Evolutionary conservation across 257 asterid genomes (phyloP).

Genomic region (Solanum phureja): DNA sequence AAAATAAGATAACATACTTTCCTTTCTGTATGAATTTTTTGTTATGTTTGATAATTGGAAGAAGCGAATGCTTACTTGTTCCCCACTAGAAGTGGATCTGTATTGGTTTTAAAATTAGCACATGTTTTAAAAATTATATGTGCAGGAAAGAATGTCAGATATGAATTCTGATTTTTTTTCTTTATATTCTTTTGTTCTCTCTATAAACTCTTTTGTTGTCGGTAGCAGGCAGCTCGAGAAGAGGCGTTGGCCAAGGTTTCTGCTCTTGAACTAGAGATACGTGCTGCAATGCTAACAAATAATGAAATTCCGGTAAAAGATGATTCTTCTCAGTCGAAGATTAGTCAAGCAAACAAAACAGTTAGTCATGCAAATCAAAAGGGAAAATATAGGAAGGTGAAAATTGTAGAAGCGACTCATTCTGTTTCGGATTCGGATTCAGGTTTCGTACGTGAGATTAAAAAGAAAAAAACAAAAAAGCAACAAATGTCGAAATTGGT

Average conservation of each 20-base stretch:
- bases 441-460: too few species aligned
- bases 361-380: too few species aligned
- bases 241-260: slow-evolving; percentile 98
- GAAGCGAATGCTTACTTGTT: neutral
- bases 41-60: neutral
- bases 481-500: too few species aligned
- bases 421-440: too few species aligned
- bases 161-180: neutral
- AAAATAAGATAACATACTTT: neutral
- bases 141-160: neutral
- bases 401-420: too few species aligned
- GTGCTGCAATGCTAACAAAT: slow-evolving; percentile 38
- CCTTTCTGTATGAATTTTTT: neutral
- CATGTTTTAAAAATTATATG: neutral
- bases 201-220: slow-evolving; percentile 32
- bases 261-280: slow-evolving; percentile 90
- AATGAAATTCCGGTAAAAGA: too few species aligned
- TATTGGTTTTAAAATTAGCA: neutral
- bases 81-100: neutral
- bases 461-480: too few species aligned
- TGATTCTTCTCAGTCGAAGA: too few species aligned
- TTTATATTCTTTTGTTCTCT: neutral
- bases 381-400: too few species aligned
- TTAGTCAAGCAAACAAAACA: too few species aligned
- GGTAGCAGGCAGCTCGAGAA: slow-evolving; percentile 98